phyloP scores from a whole-genome alignment of 139 green algal species.

The Coelastrella sp. region DNA sequence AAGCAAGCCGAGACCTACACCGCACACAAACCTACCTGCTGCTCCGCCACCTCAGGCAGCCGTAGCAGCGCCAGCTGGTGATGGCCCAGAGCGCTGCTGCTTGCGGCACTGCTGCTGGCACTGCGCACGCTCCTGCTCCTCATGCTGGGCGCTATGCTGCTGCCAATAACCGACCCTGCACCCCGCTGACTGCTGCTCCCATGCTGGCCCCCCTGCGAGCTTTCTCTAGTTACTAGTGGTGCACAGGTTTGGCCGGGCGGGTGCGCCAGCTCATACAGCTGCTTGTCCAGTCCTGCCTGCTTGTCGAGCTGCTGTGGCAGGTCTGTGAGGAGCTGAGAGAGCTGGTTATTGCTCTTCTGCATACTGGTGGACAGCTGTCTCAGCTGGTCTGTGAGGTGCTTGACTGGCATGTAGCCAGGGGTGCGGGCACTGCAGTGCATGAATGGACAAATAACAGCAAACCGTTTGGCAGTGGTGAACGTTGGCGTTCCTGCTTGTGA shows the following conservation, averaged over 20 bases:
- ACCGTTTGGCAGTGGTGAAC: not conserved
- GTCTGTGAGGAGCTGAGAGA: not conserved
- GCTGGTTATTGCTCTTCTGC: not conserved
- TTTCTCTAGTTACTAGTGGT: not conserved
- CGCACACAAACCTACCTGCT: not conserved
- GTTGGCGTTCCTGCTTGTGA: not conserved
- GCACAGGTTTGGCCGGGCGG: not conserved
- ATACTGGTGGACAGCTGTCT: not conserved
- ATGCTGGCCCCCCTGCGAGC: not conserved
- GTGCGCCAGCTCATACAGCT: conserved; percentile 17
- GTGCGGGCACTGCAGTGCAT: conserved; percentile 23
- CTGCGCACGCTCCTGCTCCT: conserved; percentile 4
- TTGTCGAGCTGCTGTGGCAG: not conserved
- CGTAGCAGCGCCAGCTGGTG: conserved; percentile 22
- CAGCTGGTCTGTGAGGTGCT: conserved; percentile 28
- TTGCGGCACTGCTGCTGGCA: conserved; percentile 11
- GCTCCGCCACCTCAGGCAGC: conserved; percentile 14
- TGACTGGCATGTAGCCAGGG: conserved; percentile 17
- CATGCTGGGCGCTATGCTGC: not conserved
- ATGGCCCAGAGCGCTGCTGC: not conserved
- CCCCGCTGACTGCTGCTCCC: conserved; percentile 6
- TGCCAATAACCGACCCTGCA: not conserved
- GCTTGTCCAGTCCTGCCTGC: not conserved
- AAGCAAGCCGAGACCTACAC: not conserved
- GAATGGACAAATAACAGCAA: not conserved